Conservation (phyloP, 768 basidiomycete species). For the Leccinellum rugosiceps region DNA sequence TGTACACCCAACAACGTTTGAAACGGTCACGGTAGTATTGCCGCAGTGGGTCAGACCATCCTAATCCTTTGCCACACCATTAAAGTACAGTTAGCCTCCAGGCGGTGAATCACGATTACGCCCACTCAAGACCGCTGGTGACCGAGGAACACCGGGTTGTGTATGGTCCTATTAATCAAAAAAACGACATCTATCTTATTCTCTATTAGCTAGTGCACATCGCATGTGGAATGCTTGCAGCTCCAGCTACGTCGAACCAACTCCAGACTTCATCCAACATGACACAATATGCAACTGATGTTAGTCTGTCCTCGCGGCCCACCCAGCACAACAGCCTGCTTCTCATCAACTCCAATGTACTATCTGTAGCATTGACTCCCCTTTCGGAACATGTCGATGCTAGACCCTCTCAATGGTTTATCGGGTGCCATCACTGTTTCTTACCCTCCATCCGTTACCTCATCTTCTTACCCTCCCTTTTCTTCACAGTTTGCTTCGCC, state of each 20-base stretch:
- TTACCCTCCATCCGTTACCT: neutral
- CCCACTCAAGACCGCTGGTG: neutral
- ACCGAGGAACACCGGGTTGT: neutral
- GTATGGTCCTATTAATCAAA: constrained; percentile 9
- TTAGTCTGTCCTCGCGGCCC: constrained; percentile 14
- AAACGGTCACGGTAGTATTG: neutral
- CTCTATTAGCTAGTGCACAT: constrained; percentile 17
- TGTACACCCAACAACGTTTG: neutral
- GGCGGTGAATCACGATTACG: neutral
- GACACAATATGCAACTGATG: neutral
- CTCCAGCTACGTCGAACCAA: constrained; percentile 10
- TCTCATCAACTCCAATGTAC: neutral
- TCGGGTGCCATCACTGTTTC: neutral
- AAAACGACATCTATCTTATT: neutral
- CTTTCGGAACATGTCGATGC: neutral
- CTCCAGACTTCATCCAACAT: neutral
- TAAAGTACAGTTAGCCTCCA: no score
- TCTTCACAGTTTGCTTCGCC: neutral
- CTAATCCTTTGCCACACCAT: no score
- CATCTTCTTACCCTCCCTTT: neutral
- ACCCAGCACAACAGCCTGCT: neutral
- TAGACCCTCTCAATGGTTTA: neutral
- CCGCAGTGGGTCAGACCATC: neutral
- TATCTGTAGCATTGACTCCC: neutral
- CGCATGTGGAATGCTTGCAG: constrained; percentile 6